Conservation (phyloP, 164 flowering plant species). For the Malania oleifera region DNA sequence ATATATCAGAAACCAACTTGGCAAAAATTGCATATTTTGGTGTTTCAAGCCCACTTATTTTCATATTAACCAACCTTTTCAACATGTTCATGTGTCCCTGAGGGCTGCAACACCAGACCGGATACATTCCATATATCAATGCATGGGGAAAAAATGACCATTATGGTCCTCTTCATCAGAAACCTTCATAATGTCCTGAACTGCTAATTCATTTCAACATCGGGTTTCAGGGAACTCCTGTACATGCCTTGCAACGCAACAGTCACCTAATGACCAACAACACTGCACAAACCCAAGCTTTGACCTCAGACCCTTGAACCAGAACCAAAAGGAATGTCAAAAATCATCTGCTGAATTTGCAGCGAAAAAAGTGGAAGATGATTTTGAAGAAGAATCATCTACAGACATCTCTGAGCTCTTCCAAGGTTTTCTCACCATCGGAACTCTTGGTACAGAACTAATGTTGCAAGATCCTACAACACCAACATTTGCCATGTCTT, state of each 20-base stretch:
- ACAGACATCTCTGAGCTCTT: constrained; percentile 35
- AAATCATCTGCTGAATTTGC: constrained; percentile 9
- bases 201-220: not conserved
- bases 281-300: constrained; percentile 16
- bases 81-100: too few relatives aligned
- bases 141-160: not conserved
- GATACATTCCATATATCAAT: too few relatives aligned
- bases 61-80: too few relatives aligned
- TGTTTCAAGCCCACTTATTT: too few relatives aligned
- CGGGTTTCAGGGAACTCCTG: constrained; percentile 28
- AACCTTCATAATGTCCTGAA: not conserved
- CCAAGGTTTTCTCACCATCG: constrained; percentile 75
- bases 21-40: not conserved
- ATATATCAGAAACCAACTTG: not conserved
- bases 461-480: constrained; percentile 37
- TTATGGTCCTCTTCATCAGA: not conserved
- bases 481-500: constrained; percentile 35
- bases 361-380: constrained; percentile 13
- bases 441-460: constrained; percentile 67
- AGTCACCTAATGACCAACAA: constrained; percentile 18
- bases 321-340: constrained; percentile 7
- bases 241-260: constrained; percentile 23
- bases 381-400: constrained; percentile 27
- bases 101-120: too few relatives aligned
- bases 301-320: constrained; percentile 6